A percentile compares a stretch with the other conserved stretches of the same genome.
These are phyloP conservation scores for Pezicula neosporulosa DNA, from an alignment of 2,329 filamentous ascomycete species.

Conservation along the genomic window DNA sequence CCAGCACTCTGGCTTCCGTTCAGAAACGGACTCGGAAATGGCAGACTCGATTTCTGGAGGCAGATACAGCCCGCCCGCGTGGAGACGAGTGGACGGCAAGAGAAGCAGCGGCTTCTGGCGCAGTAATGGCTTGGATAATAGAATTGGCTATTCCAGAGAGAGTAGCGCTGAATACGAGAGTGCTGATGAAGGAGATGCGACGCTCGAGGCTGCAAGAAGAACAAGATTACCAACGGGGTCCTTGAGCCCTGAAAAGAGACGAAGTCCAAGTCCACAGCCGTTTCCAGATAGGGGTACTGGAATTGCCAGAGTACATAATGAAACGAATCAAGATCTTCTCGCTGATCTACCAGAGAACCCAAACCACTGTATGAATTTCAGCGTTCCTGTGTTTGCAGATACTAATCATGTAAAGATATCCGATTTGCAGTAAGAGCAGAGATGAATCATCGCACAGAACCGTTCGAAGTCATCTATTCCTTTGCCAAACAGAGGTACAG, in stretches of 20 bases:
- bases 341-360: conserved; percentile 23
- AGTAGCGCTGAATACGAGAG: conserved; percentile 58
- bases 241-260: conserved; percentile 52
- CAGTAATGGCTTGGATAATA: conserved; percentile 47
- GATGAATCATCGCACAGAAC: conserved; percentile 82
- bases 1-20: conserved; percentile 63
- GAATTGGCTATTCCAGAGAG: conserved; percentile 50
- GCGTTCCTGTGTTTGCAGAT: conserved; percentile 4
- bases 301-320: conserved; percentile 25
- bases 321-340: conserved; percentile 15
- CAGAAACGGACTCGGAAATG: conserved; percentile 34
- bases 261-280: conserved; percentile 50
- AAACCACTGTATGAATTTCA: conserved; percentile 46
- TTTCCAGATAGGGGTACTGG: conserved; percentile 32
- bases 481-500: conserved; percentile 59
- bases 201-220: conserved; percentile 21
- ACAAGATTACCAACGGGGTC: conserved; percentile 43
- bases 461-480: conserved; percentile 69
- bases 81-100: conserved; percentile 43
- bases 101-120: conserved; percentile 40
- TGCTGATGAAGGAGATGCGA: conserved; percentile 40
- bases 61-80: conserved; percentile 65
- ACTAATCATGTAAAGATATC: conserved; percentile 59
- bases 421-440: conserved; percentile 85
- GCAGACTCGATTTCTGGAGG: conserved; percentile 42